Conservation (phyloP, 2,329 filamentous ascomycete species). For the Neoscytalidium dimidiatum region DNA sequence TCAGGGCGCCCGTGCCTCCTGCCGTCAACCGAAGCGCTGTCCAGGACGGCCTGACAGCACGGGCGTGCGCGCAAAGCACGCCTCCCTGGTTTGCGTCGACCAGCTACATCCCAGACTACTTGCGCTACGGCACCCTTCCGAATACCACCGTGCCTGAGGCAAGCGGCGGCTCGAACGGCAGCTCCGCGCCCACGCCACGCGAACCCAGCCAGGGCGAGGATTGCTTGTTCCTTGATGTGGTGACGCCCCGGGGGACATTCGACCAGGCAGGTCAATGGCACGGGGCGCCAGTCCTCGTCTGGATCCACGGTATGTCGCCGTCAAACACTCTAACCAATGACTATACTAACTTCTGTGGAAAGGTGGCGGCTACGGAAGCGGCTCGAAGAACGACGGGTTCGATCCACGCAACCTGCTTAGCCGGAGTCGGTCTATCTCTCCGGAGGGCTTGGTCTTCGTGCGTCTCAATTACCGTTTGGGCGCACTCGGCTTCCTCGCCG, state of each 20-base stretch:
- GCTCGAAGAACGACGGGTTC: slow-evolving; percentile 35
- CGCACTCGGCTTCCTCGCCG: slow-evolving; percentile 36
- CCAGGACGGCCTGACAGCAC: slow-evolving; percentile 44
- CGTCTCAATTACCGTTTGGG: slow-evolving; percentile 52
- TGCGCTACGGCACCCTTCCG: background rate
- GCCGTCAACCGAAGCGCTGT: slow-evolving; percentile 45
- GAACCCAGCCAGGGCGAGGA: slow-evolving; percentile 29
- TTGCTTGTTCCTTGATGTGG: slow-evolving; percentile 44
- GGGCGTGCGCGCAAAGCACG: background rate
- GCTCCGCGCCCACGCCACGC: background rate
- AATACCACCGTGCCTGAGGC: slow-evolving; percentile 34
- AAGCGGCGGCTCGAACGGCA: slow-evolving; percentile 6
- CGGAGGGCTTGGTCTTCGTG: slow-evolving; percentile 45
- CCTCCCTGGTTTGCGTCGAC: background rate
- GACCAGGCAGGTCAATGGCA: slow-evolving; percentile 22
- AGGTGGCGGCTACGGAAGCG: slow-evolving; percentile 44
- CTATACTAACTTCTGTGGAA: too few species aligned
- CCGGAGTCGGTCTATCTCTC: background rate
- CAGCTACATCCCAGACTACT: background rate
- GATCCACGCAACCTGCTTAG: slow-evolving; percentile 44
- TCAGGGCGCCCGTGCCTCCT: slow-evolving; percentile 49
- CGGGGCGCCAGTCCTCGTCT: slow-evolving; percentile 41
- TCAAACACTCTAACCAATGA: too few species aligned
- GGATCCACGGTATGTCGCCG: slow-evolving; percentile 45
- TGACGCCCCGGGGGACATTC: slow-evolving; percentile 37